These are phyloP conservation scores for Aspergillus biplanus DNA, from an alignment of 495 filamentous ascomycete genomes.

Conservation along the genomic window DNA sequence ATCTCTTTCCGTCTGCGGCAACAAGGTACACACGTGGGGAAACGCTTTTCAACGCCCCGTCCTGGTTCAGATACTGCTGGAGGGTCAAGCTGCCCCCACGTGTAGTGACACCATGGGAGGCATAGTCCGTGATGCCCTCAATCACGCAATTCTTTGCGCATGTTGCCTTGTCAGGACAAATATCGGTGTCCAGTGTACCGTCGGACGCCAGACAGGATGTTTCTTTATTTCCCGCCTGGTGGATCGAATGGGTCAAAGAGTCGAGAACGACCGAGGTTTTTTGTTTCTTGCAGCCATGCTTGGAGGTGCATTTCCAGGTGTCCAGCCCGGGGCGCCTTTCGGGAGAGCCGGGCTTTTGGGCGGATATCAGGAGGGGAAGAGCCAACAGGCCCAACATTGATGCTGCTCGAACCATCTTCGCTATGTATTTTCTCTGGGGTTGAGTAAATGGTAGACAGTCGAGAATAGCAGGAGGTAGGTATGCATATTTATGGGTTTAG, in stretches of 20 bases:
- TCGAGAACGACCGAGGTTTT: slow-evolving; percentile 1
- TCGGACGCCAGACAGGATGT: slow-evolving; percentile 1
- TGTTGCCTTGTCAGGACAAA: slow-evolving; percentile 15
- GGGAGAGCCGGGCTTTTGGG: neutral
- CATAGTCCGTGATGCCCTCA: slow-evolving; percentile 15
- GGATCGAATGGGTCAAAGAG: neutral
- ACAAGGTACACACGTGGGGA: slow-evolving; percentile 67
- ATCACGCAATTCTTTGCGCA: slow-evolving; percentile 17
- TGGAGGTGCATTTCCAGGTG: slow-evolving; percentile 2
- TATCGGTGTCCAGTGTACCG: neutral
- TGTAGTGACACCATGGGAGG: slow-evolving; percentile 6
- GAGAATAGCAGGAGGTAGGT: neutral
- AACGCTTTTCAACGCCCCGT: slow-evolving; percentile 35
- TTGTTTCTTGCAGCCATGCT: neutral
- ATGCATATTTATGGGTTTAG: slow-evolving; percentile 1
- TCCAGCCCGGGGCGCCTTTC: neutral
- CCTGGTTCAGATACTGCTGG: slow-evolving; percentile 39
- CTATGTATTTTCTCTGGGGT: neutral
- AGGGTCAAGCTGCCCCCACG: slow-evolving; percentile 7
- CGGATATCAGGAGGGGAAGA: neutral
- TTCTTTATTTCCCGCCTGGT: neutral
- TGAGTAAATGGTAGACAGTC: neutral
- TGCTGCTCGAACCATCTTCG: slow-evolving; percentile 3
- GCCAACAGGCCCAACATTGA: neutral
- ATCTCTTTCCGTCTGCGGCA: slow-evolving; percentile 50